A percentile compares a stretch with the other conserved stretches of the same genome.
Conservation (phyloP, 257 asterid genomes). For the Capsicum chinense region DNA sequence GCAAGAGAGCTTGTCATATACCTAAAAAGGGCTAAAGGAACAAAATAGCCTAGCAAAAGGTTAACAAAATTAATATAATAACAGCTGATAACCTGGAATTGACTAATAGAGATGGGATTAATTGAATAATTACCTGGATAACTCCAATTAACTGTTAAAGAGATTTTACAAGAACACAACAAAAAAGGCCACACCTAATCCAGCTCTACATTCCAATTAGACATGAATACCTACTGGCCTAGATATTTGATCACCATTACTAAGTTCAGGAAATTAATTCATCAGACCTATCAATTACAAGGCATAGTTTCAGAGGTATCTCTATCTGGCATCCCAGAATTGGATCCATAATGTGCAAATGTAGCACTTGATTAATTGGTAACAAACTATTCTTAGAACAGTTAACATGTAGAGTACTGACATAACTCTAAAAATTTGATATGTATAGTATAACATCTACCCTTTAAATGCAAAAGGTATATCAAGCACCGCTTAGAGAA, state of each 20-base stretch:
- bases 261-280: slow-evolving; percentile 35
- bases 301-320: slow-evolving; percentile 41
- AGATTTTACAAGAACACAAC: slow-evolving; percentile 44
- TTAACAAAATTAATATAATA: slow-evolving; percentile 53
- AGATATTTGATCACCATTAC: slow-evolving; percentile 38
- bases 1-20: slow-evolving; percentile 66
- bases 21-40: slow-evolving; percentile 55
- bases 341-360: too few relatives aligned
- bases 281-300: slow-evolving; percentile 46
- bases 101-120: slow-evolving; percentile 30
- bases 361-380: too few relatives aligned
- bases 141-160: slow-evolving; percentile 45
- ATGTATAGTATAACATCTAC: too few relatives aligned
- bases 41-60: slow-evolving; percentile 80
- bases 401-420: too few relatives aligned
- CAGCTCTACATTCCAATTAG: slow-evolving; percentile 45
- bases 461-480: too few relatives aligned
- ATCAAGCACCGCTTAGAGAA: too few relatives aligned
- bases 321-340: too few relatives aligned
- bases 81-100: slow-evolving; percentile 27
- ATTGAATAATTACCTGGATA: slow-evolving; percentile 54
- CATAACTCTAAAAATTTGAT: too few relatives aligned
- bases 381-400: too few relatives aligned
- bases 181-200: slow-evolving; percentile 45
- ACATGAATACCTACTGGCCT: slow-evolving; percentile 41